phyloP scores from a whole-genome alignment of 805 yeast species.

The Cyberlindnera americana region DNA sequence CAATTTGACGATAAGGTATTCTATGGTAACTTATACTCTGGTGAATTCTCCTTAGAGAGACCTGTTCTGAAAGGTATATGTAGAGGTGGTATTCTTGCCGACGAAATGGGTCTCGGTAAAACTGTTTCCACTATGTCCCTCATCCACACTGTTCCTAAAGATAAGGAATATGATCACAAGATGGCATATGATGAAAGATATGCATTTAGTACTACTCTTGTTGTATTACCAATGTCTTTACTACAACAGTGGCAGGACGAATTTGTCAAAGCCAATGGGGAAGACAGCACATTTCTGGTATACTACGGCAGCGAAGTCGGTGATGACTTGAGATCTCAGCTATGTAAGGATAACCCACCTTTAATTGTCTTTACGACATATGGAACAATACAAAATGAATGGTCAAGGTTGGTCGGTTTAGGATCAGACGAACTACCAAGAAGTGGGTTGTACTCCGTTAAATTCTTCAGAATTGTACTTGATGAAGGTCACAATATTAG shows the following conservation, averaged over 20 bases:
- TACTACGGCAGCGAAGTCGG: constrained; percentile 72
- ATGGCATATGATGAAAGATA: constrained; percentile 32
- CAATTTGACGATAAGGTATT: constrained; percentile 36
- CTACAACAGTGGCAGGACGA: constrained; percentile 91
- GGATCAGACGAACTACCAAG: constrained; percentile 21
- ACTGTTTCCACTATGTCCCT: constrained; percentile 81
- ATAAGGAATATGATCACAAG: constrained; percentile 27
- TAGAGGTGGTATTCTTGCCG: constrained; percentile 87
- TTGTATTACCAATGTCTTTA: constrained; percentile 87
- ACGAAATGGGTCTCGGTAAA: constrained; percentile 96
- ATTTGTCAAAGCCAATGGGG: constrained; percentile 54
- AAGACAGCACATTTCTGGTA: constrained; percentile 45
- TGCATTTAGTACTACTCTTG: constrained; percentile 69
- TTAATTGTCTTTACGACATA: constrained; percentile 77
- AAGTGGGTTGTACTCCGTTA: constrained; percentile 64
- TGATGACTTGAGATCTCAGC: constrained; percentile 40
- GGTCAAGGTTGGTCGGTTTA: constrained; percentile 39
- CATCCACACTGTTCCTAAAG: constrained; percentile 61
- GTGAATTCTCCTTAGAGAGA: constrained; percentile 65
- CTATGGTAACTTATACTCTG: constrained; percentile 76
- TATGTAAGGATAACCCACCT: constrained; percentile 53
- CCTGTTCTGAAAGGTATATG: constrained; percentile 62
- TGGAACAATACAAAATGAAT: constrained; percentile 82
- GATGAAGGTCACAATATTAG: constrained; percentile 93
- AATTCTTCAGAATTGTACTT: constrained; percentile 70